Base-by-base conservation (phyloP, 441 rosid species). In the Corymbia citriodora region DNA sequence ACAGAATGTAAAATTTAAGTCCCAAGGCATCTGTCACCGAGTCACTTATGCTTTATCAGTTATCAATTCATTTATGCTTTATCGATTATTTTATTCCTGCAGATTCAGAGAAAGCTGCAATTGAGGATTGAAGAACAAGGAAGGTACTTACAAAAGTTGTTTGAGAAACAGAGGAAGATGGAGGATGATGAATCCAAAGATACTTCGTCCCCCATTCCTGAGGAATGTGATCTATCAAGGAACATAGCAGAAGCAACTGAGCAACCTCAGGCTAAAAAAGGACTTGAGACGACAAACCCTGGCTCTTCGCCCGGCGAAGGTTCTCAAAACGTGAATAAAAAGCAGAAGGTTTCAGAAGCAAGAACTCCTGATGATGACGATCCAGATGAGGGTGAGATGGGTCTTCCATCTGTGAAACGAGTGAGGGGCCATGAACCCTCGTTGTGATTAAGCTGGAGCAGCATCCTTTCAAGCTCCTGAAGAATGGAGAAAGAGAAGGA, bases 81-180 rank as follows among this genome's bases (percentile, higher is more conserved):
- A 27, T 74, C 5, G 13, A 21, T 79, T 36, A 33, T 45, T 83
- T 83, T 18, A 9, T 55, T 23, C 81, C 45, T 59, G 91, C 94
- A 95, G 96, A 93, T 94, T 87, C 96, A 95, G 94, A 95, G 96
- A 91, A 95, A 93, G 88, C 92, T 94, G 89, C 95, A 93, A 89
- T 74, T 94, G 86, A 93, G 94, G 90, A 95, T 95, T 53, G 96
- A 94, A 93, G 94, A 95, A 92, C 96, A 95, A 55, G 96, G 96
- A 16, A 93, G 92, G 92, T 53, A 91, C 57, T 94, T 95, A 87
- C 97, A 94, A 91, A 90, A 88, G 95, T 93, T 95, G 95, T 94
- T 95, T 79, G 95, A 95, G 93, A 92, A 95, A 88, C 95, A 94
- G 90, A 93, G 88, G 88, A 92, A 88, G 91, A 91, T 91, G 88